phyloP scores from a whole-genome alignment of 2,329 filamentous ascomycete genomes.

The Verticillium dahliae region DNA sequence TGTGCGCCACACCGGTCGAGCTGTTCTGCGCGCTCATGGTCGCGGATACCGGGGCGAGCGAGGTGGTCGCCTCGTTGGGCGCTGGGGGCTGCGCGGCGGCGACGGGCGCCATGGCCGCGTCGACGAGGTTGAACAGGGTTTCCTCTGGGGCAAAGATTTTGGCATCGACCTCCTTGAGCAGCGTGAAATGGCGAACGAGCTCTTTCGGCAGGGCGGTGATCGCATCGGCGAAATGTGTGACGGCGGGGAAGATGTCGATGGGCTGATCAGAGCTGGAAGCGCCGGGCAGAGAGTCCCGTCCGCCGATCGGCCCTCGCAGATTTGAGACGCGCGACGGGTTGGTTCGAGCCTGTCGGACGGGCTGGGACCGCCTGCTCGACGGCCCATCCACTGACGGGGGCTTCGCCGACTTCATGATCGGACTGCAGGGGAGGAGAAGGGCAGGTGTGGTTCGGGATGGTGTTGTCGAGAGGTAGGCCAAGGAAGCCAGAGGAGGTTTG shows the following conservation, averaged over 20 bases:
- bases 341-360: constrained; percentile 57
- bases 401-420: constrained; percentile 50
- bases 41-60: constrained; percentile 33
- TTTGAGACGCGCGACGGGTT: constrained; percentile 53
- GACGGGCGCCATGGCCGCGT: constrained; percentile 50
- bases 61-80: constrained; percentile 36
- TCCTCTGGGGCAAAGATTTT: constrained; percentile 90
- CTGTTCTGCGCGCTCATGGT: constrained; percentile 45
- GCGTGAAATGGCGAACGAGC: constrained; percentile 89
- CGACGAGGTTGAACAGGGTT: constrained; percentile 68
- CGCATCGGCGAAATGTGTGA: constrained; percentile 79
- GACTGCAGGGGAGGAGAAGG: neutral
- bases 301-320: constrained; percentile 35
- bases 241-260: constrained; percentile 61
- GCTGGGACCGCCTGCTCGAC: constrained; percentile 55
- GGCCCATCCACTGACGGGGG: constrained; percentile 31
- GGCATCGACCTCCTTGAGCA: constrained; percentile 95
- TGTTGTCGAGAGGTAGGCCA: constrained; percentile 8
- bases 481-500: neutral
- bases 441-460: constrained; percentile 13
- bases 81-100: constrained; percentile 38
- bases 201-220: constrained; percentile 91
- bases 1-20: constrained; percentile 30
- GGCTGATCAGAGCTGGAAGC: constrained; percentile 45
- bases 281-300: constrained; percentile 38